Evolutionary conservation across 352 stramenopile genomes (phyloP), one percentile per base, ranked within the genome.

Genomic region (Phytophthora lateralis): DNA sequence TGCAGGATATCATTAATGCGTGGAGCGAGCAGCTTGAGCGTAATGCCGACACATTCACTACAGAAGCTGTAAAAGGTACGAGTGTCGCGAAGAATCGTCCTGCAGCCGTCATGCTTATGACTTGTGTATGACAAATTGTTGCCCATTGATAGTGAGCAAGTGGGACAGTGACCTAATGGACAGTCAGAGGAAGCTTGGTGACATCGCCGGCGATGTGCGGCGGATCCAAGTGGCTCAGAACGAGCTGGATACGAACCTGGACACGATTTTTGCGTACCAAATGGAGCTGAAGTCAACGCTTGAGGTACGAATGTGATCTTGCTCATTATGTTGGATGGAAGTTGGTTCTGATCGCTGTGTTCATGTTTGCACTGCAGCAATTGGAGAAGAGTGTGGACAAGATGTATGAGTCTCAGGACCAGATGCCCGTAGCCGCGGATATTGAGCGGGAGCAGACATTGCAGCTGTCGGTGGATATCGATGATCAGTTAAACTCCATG

Each of bases 211-310:
- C 43, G 87, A 95, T 53, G 83, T 94, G 38, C 85, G 85, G 7
- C 82, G 87, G 39, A 91, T 95, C 46, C 84, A 95, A 62, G 81
- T 95, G 11, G 85, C 85, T 17, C 87, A 95, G 61, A 94, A 92
- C 41, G 87, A 95, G 51, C 67, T 95, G 15, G 85, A 95, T 59
- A 80, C 83, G 24, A 94, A 93, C 70, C 64, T 95, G 39, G 87
- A 95, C 59, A 94, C 87, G 41, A 95, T 95, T 47, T 93, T 91
- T 45, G 84, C 87, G 8, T 95, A 95, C 55, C 87, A 95, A 52
- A 93, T 93, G 78, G 87, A 95, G 62, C 80, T 95, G 26, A 92
- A 94, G 69, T 93, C 85, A 38, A 95, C 87, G 11, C 77, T 95
- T 17, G 85, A 93, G 82, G 86, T 95, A 63, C 29, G 60, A 11